phyloP scores from a whole-genome alignment of 2,329 filamentous ascomycete genomes.

The Geosmithia flava region DNA sequence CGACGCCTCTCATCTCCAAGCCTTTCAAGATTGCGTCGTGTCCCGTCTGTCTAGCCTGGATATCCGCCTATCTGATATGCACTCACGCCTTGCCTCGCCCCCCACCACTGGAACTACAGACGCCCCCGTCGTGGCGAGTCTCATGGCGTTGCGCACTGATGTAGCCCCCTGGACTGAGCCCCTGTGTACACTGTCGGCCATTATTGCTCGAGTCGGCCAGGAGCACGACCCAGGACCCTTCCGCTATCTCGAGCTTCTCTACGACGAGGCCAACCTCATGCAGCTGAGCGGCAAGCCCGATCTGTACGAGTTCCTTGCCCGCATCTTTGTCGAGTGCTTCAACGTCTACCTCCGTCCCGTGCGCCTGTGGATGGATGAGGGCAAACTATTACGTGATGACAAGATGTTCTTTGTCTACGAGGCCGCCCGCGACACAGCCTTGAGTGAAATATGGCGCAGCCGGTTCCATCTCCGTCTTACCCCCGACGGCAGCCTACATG shows the following conservation, averaged over 20 bases:
- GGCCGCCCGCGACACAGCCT: slow-evolving; percentile 35
- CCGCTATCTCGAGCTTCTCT: slow-evolving; percentile 68
- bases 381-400: slow-evolving; percentile 52
- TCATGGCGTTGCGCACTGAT: slow-evolving; percentile 49
- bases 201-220: slow-evolving; percentile 45
- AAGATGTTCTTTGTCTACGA: slow-evolving; percentile 66
- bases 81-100: slow-evolving; percentile 46
- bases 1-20: slow-evolving; percentile 50
- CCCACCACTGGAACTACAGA: slow-evolving; percentile 7
- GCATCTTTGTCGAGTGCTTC: slow-evolving; percentile 70
- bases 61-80: slow-evolving; percentile 40
- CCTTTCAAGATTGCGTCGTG: slow-evolving; percentile 54
- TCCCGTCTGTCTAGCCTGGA: slow-evolving; percentile 48
- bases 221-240: slow-evolving; percentile 43
- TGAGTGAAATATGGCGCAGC: slow-evolving; percentile 61
- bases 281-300: slow-evolving; percentile 55
- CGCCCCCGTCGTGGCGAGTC: slow-evolving; percentile 47
- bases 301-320: slow-evolving; percentile 50
- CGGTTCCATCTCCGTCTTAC: slow-evolving; percentile 57
- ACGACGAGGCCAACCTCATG: slow-evolving; percentile 53
- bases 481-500: slow-evolving; percentile 46
- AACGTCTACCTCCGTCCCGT: slow-evolving; percentile 73
- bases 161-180: slow-evolving; percentile 39
- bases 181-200: slow-evolving; percentile 45
- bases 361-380: slow-evolving; percentile 72